phyloP scores from a whole-genome alignment of 1,284 basidiomycete species.

The Rhodotorula sp. region DNA sequence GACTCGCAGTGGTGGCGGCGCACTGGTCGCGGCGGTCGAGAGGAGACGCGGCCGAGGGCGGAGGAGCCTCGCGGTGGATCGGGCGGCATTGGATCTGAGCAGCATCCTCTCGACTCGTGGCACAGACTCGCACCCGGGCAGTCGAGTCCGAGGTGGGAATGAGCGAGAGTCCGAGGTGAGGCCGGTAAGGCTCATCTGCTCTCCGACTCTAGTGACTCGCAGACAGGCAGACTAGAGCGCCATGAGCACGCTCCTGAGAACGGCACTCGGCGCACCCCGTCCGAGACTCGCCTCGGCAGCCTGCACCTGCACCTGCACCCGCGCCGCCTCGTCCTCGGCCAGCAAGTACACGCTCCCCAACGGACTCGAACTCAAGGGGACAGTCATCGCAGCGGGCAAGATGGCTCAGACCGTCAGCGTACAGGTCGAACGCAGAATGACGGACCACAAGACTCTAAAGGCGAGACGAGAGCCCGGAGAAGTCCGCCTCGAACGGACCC shows the following conservation, averaged over 20 bases:
- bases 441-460: conserved; percentile 41
- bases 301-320: conserved; percentile 6
- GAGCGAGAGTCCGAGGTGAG: background rate
- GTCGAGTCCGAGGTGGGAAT: too few species aligned
- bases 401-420: conserved; percentile 37
- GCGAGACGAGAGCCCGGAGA: conserved; percentile 18
- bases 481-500: too few species aligned
- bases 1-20: conserved; percentile 48
- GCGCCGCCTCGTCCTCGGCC: conserved; percentile 5
- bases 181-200: too few species aligned
- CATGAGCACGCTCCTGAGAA: background rate
- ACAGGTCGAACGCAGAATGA: conserved; percentile 34
- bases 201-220: background rate
- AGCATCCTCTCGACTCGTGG: too few species aligned
- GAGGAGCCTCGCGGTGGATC: background rate
- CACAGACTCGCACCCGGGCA: too few species aligned
- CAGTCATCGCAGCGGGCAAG: conserved; percentile 30
- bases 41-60: background rate
- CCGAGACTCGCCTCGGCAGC: background rate
- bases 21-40: background rate
- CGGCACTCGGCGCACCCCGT: too few species aligned
- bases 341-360: conserved; percentile 33
- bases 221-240: background rate
- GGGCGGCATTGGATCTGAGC: background rate
- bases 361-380: conserved; percentile 34